Evolutionary conservation across 2,329 filamentous ascomycete species (phyloP).

Genomic region (Ophiostoma quercus): DNA sequence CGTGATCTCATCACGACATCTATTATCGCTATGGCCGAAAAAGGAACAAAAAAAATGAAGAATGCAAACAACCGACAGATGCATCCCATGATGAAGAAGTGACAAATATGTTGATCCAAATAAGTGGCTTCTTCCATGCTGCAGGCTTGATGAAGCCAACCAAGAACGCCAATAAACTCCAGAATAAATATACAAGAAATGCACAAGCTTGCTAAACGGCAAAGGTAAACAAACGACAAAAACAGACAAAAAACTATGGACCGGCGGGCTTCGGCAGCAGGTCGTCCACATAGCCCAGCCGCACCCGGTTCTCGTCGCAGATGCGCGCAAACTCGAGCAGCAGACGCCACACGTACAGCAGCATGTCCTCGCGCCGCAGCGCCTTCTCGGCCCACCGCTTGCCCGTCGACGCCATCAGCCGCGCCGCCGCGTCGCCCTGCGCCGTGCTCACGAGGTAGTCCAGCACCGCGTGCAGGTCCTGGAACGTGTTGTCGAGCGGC

Average conservation of each 20-base stretch:
- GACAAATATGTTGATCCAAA: background rate
- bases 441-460: slow-evolving; percentile 54
- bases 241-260: background rate
- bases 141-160: background rate
- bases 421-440: slow-evolving; percentile 51
- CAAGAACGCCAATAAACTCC: background rate
- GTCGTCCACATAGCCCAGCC: slow-evolving; percentile 43
- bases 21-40: background rate
- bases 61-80: background rate
- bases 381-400: slow-evolving; percentile 58
- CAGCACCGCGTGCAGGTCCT: slow-evolving; percentile 60
- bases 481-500: slow-evolving; percentile 63
- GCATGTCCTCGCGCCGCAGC: slow-evolving; percentile 60
- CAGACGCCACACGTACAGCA: slow-evolving; percentile 59
- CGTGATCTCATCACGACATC: background rate
- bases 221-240: background rate
- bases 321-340: slow-evolving; percentile 54
- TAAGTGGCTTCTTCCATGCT: background rate
- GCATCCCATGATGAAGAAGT: background rate
- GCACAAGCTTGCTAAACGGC: background rate
- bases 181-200: slow-evolving; percentile 10
- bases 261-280: slow-evolving; percentile 27
- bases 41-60: background rate
- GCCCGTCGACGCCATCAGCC: slow-evolving; percentile 54
- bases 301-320: slow-evolving; percentile 42